These are phyloP conservation scores for Scalesia atractyloides DNA, from an alignment of 129 eudicot species.

Conservation along the genomic window DNA sequence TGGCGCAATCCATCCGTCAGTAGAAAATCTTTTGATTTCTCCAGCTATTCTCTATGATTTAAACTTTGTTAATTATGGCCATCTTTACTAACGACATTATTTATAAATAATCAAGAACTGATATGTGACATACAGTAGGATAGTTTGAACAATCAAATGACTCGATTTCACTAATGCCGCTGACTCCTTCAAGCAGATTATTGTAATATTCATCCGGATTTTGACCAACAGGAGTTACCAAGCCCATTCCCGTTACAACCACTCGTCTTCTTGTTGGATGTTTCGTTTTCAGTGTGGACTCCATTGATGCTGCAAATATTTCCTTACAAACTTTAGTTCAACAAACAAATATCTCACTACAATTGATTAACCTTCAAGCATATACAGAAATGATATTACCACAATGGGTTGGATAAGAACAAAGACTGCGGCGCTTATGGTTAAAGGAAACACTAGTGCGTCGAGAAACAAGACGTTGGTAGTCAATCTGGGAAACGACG, in stretches of 20 bases:
- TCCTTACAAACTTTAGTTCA: conserved; percentile 15
- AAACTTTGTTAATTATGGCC: conserved; percentile 14
- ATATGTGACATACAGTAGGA: conserved; percentile 63
- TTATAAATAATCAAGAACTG: neutral
- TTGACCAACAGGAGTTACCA: conserved; percentile 70
- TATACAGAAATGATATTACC: neutral
- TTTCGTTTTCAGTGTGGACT: conserved; percentile 34
- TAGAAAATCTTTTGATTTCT: conserved; percentile 71
- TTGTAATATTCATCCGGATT: conserved; percentile 70
- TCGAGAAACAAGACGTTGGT: neutral
- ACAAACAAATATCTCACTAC: no score
- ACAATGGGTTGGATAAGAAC: neutral
- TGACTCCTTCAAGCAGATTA: conserved; percentile 80
- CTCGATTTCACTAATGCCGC: conserved; percentile 77
- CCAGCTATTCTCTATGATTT: conserved; percentile 76
- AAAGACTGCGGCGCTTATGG: neutral
- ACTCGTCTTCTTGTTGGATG: conserved; percentile 59
- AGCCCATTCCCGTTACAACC: conserved; percentile 92
- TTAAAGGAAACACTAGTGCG: conserved; percentile 2
- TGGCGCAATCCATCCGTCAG: conserved; percentile 69
- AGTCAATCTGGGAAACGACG: neutral
- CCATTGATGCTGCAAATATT: conserved; percentile 42
- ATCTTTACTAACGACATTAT: neutral
- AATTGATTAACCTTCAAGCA: neutral
- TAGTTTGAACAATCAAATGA: conserved; percentile 69